Percentiles rank a stretch among this genome's conserved stretches.
These are phyloP conservation scores for Sistotremastrum suecicum DNA, from an alignment of 768 basidiomycete genomes.

Conservation along the genomic window DNA sequence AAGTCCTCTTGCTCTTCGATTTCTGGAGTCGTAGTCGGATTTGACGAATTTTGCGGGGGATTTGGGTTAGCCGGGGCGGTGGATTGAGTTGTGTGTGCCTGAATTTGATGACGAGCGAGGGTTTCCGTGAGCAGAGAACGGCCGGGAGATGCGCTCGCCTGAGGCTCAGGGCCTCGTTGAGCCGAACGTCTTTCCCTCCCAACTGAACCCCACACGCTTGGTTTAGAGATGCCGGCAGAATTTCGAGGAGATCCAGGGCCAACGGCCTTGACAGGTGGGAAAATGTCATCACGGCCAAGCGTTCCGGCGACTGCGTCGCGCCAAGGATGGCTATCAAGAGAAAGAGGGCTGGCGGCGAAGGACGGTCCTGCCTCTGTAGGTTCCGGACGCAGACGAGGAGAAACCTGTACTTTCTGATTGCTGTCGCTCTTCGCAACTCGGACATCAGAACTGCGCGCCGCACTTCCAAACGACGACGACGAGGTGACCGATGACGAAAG, in stretches of 20 bases:
- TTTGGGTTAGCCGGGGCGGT: neutral
- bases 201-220: neutral
- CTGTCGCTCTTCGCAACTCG: constrained; percentile 19
- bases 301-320: neutral
- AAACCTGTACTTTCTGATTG: constrained; percentile 42
- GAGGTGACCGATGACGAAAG: constrained; percentile 15
- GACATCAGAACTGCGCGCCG: constrained; percentile 7
- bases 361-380: constrained; percentile 36
- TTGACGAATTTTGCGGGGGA: neutral
- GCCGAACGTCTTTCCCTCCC: neutral
- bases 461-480: constrained; percentile 11
- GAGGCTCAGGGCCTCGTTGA: neutral
- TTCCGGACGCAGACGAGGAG: constrained; percentile 34
- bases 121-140: neutral
- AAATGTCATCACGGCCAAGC: neutral
- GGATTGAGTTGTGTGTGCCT: neutral
- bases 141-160: neutral
- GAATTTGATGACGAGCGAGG: neutral
- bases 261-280: neutral
- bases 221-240: neutral
- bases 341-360: constrained; percentile 15
- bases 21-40: neutral
- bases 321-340: neutral
- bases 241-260: neutral
- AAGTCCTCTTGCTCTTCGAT: constrained; percentile 39